Evolutionary conservation across 2,329 filamentous ascomycete species (phyloP).

Genomic region (Metarhizium sp.): DNA sequence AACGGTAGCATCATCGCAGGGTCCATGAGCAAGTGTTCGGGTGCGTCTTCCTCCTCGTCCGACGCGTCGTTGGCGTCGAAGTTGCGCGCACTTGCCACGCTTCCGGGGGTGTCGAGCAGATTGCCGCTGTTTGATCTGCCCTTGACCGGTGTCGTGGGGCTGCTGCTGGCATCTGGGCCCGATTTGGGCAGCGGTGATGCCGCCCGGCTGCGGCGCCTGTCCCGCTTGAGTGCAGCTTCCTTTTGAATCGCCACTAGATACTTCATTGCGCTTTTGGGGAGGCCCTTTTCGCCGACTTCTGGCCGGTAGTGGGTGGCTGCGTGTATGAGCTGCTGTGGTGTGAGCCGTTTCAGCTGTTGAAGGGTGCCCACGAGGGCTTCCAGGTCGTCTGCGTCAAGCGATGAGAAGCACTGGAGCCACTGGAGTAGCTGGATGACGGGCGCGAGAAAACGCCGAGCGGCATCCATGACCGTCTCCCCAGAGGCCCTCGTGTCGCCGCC

Average conservation of each 20-base stretch:
- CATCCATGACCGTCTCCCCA: slow-evolving; percentile 80
- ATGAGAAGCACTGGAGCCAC: slow-evolving; percentile 97
- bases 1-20: slow-evolving; percentile 91
- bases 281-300: slow-evolving; percentile 87
- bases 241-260: slow-evolving; percentile 75
- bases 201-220: slow-evolving; percentile 39
- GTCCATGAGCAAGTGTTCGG: slow-evolving; percentile 72
- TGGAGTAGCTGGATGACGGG: slow-evolving; percentile 90
- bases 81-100: slow-evolving; percentile 31
- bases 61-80: slow-evolving; percentile 21
- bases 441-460: slow-evolving; percentile 73
- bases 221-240: slow-evolving; percentile 54
- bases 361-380: slow-evolving; percentile 83
- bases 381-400: slow-evolving; percentile 72
- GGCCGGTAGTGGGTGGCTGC: slow-evolving; percentile 86
- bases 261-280: slow-evolving; percentile 81
- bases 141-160: slow-evolving; percentile 35
- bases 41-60: slow-evolving; percentile 55
- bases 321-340: slow-evolving; percentile 82
- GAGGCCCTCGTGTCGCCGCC: slow-evolving; percentile 77
- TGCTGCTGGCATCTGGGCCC: slow-evolving; percentile 20
- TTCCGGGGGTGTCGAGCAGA: slow-evolving; percentile 32
- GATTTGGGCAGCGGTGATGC: slow-evolving; percentile 29
- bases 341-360: slow-evolving; percentile 77
- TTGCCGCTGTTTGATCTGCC: slow-evolving; percentile 26